Conservation (phyloP, 164 flowering plant genomes). For the Annona cherimola region DNA sequence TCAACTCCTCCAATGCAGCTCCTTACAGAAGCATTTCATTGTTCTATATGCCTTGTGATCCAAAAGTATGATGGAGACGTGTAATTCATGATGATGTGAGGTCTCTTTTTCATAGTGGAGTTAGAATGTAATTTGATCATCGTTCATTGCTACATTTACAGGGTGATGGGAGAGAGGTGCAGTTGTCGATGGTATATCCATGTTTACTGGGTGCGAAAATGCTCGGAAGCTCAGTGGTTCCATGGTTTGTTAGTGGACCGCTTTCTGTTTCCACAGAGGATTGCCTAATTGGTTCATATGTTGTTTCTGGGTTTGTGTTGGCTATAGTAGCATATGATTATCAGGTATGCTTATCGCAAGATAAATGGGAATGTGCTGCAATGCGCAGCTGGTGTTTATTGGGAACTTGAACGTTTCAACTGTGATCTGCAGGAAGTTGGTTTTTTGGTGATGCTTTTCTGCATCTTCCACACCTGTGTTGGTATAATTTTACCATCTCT, state of each 20-base stretch:
- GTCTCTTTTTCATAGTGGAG: background rate
- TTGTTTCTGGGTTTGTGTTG: slow-evolving; percentile 45
- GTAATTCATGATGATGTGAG: background rate
- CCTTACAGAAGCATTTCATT: background rate
- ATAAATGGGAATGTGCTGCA: background rate
- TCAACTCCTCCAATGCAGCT: background rate
- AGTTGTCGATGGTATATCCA: slow-evolving; percentile 77
- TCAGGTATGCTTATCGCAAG: slow-evolving; percentile 47
- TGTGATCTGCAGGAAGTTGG: slow-evolving; percentile 69
- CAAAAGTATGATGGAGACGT: background rate
- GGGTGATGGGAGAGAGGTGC: slow-evolving; percentile 97
- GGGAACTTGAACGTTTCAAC: background rate
- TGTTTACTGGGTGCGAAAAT: slow-evolving; percentile 82
- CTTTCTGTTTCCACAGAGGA: slow-evolving; percentile 60
- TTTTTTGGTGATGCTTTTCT: slow-evolving; percentile 59
- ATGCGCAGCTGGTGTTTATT: background rate
- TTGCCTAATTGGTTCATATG: slow-evolving; percentile 46
- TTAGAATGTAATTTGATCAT: background rate
- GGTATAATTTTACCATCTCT: slow-evolving; percentile 81
- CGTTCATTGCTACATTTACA: slow-evolving; percentile 15
- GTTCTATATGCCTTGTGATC: background rate
- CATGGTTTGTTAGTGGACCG: slow-evolving; percentile 65
- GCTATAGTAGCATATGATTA: slow-evolving; percentile 82
- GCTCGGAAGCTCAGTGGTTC: slow-evolving; percentile 84
- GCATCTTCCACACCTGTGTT: slow-evolving; percentile 61